Percentiles rank a stretch among this genome's conserved stretches.
Conservation (phyloP, 2,329 filamentous ascomycete genomes). For the Metarhizium brunneum region DNA sequence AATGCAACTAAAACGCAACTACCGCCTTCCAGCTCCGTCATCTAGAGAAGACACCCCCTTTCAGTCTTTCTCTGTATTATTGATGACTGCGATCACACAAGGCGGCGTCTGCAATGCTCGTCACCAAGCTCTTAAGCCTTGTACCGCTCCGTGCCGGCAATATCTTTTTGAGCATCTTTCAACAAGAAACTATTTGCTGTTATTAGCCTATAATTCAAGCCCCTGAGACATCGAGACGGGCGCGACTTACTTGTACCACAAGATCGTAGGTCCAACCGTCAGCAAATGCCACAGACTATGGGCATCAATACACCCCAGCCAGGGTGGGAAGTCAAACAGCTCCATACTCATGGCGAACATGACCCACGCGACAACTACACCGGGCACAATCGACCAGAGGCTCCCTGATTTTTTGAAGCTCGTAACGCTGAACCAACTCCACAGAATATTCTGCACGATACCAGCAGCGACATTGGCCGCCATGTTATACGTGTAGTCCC, state of each 20-base stretch:
- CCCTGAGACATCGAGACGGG: not conserved
- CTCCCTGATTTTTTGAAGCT: constrained; percentile 64
- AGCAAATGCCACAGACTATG: constrained; percentile 95
- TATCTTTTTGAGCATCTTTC: constrained; percentile 75
- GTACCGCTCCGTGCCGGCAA: constrained; percentile 56
- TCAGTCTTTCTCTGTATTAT: not conserved
- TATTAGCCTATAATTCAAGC: not conserved
- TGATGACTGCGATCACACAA: not conserved
- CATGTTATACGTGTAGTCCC: constrained; percentile 99
- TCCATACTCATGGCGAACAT: constrained; percentile 92
- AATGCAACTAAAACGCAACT: not conserved
- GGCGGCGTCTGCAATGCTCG: not conserved
- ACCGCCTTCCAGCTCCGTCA: not conserved
- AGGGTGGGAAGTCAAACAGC: constrained; percentile 84
- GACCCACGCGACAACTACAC: constrained; percentile 85
- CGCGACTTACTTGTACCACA: constrained; percentile 85
- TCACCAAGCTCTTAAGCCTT: constrained; percentile 41
- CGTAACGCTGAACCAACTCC: constrained; percentile 73
- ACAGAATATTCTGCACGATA: constrained; percentile 70
- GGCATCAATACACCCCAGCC: constrained; percentile 75
- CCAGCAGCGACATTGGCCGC: constrained; percentile 81
- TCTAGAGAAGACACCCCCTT: not conserved
- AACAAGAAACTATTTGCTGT: constrained; percentile 61
- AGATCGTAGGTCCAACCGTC: constrained; percentile 75
- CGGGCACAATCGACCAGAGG: constrained; percentile 81